A percentile compares a stretch with the other conserved stretches of the same genome.
Conservation (phyloP, 108 stramenopile genomes). For the Parietichytrium sp. region DNA sequence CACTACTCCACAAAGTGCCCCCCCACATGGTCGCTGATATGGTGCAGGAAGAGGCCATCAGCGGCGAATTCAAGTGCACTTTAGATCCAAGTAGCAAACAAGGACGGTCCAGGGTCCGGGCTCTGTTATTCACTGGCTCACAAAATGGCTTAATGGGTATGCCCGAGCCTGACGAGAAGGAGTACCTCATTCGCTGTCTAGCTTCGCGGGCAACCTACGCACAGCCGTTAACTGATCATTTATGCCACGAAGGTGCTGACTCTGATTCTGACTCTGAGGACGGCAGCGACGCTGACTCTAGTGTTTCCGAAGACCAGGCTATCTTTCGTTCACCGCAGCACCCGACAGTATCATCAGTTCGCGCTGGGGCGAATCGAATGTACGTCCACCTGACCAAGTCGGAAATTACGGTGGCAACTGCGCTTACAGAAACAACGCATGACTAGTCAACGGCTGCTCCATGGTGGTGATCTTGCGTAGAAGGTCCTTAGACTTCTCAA, state of each 20-base stretch:
- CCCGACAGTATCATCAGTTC: too few species aligned
- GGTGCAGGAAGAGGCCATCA: not conserved
- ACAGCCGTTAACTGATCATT: too few species aligned
- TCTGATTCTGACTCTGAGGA: too few species aligned
- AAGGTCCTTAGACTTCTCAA: not conserved
- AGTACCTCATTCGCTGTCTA: not conserved
- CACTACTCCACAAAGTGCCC: not conserved
- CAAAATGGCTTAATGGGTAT: not conserved
- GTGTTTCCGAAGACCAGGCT: too few species aligned
- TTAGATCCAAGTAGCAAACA: not conserved
- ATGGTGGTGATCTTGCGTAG: not conserved
- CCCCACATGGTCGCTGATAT: not conserved
- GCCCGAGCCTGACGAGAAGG: not conserved
- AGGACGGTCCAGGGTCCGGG: not conserved
- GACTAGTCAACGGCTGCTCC: not conserved
- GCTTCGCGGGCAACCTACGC: not conserved
- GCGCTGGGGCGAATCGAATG: slow-evolving; percentile 29
- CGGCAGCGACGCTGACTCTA: too few species aligned
- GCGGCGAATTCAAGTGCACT: not conserved
- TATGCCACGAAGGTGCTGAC: too few species aligned
- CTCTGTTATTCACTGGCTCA: slow-evolving; percentile 3
- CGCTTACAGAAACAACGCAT: slow-evolving; percentile 15
- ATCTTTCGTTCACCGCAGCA: too few species aligned
- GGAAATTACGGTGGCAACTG: not conserved
- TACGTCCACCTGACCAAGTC: not conserved